These are phyloP conservation scores for Panaeolus cyanescens DNA, from an alignment of 768 basidiomycete genomes.

Conservation along the genomic window DNA sequence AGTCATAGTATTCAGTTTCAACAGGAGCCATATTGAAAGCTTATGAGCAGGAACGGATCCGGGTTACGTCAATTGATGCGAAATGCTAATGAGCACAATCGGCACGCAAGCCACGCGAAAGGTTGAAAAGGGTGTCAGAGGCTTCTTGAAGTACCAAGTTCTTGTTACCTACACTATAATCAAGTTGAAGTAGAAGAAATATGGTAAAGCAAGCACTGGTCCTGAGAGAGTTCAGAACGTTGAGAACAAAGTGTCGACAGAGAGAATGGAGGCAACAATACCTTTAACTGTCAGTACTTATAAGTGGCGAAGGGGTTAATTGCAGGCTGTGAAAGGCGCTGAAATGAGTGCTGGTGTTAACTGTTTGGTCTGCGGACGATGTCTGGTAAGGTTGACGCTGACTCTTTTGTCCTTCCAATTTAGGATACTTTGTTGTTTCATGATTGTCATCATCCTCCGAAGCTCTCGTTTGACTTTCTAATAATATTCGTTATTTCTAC, in stretches of 20 bases:
- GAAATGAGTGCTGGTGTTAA: not conserved
- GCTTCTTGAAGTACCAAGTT: not conserved
- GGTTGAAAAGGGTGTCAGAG: not conserved
- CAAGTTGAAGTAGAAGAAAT: not conserved
- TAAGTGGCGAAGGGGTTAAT: not conserved
- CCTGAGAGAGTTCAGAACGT: not conserved
- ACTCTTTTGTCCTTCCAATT: not conserved
- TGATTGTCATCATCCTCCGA: constrained; percentile 2
- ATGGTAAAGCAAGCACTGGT: not conserved
- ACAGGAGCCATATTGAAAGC: constrained; percentile 70
- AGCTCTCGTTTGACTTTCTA: too few relatives aligned
- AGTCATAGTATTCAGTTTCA: constrained; percentile 87
- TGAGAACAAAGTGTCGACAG: not conserved
- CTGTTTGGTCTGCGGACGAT: too few relatives aligned
- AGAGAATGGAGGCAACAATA: not conserved
- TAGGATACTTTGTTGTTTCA: not conserved
- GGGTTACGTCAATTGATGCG: constrained; percentile 1
- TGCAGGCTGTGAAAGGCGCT: not conserved
- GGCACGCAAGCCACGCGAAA: not conserved
- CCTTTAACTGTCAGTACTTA: too few relatives aligned
- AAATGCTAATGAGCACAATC: not conserved
- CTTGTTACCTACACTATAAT: not conserved
- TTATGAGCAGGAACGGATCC: not conserved
- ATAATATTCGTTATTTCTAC: too few relatives aligned
- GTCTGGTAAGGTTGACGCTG: too few relatives aligned